phyloP scores from a whole-genome alignment of 2,329 filamentous ascomycete genomes.

The Diplodia sapinea region DNA sequence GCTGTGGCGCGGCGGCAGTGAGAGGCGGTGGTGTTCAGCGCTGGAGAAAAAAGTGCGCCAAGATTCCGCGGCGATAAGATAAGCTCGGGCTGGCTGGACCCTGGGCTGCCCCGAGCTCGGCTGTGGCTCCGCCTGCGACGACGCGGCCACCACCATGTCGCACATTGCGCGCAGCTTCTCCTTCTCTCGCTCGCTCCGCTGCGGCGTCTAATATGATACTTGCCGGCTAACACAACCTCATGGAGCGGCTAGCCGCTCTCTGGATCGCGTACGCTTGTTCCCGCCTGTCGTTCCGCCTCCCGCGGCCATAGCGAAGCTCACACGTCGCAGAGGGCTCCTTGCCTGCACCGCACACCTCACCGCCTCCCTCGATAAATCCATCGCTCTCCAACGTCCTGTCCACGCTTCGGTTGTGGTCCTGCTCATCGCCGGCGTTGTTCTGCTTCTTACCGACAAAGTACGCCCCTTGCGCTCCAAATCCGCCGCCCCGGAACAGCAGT shows the following conservation, averaged over 20 bases:
- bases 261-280: slow-evolving; percentile 12
- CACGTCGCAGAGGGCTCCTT: slow-evolving; percentile 42
- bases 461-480: slow-evolving; percentile 6
- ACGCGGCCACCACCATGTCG: slow-evolving; percentile 3
- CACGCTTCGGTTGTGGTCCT: slow-evolving; percentile 43
- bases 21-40: background rate
- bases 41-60: slow-evolving; percentile 27
- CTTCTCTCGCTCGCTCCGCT: background rate
- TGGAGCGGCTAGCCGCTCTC: slow-evolving; percentile 22
- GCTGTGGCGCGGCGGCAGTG: background rate
- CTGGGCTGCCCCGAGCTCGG: slow-evolving; percentile 1
- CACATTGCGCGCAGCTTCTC: background rate
- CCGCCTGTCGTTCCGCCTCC: background rate
- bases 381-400: slow-evolving; percentile 46
- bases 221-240: slow-evolving; percentile 13
- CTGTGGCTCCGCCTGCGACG: background rate
- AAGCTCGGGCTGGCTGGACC: background rate
- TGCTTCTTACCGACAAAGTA: slow-evolving; percentile 34
- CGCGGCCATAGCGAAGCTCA: background rate
- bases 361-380: slow-evolving; percentile 42
- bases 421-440: slow-evolving; percentile 42
- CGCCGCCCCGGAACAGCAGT: slow-evolving; percentile 33
- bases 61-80: slow-evolving; percentile 26
- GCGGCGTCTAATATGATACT: background rate
- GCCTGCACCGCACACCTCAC: slow-evolving; percentile 44